phyloP scores from a whole-genome alignment of 495 filamentous ascomycete genomes.

The Talaromyces ruber region DNA sequence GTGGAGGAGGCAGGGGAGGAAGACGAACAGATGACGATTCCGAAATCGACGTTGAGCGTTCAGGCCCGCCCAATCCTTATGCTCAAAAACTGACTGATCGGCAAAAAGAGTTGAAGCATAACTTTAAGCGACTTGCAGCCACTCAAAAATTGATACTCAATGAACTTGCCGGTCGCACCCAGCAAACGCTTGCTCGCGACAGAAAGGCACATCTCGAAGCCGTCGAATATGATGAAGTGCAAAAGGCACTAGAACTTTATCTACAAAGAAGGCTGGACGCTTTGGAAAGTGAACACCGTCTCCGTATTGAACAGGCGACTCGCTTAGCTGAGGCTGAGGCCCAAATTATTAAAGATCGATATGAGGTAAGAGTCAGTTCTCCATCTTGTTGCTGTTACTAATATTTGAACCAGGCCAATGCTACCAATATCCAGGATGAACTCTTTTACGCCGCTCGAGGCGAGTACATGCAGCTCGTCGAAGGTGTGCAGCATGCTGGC shows the following conservation, averaged over 20 bases:
- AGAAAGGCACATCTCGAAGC: constrained; percentile 34
- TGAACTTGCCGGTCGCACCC: constrained; percentile 28
- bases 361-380: constrained; percentile 17
- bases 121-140: constrained; percentile 35
- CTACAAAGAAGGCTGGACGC: constrained; percentile 12
- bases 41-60: constrained; percentile 24
- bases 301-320: constrained; percentile 19
- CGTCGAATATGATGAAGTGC: constrained; percentile 30
- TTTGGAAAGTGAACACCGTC: constrained; percentile 19
- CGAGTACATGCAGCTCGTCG: constrained; percentile 32
- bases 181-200: constrained; percentile 28
- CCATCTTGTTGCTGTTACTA: constrained; percentile 7
- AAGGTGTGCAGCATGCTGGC: constrained; percentile 31
- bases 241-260: constrained; percentile 10
- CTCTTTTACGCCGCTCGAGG: constrained; percentile 29
- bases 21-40: constrained; percentile 23
- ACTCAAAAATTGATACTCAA: constrained; percentile 30
- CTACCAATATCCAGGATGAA: constrained; percentile 27
- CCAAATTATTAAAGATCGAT: constrained; percentile 17
- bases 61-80: constrained; percentile 25
- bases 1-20: constrained; percentile 17
- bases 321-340: constrained; percentile 20
- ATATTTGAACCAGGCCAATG: constrained; percentile 12
- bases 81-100: constrained; percentile 30
- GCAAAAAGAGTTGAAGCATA: constrained; percentile 30